Evolutionary conservation across 164 flowering plant genomes (phyloP), one percentile per base, ranked within the genome.

Genomic region (Liquidambar formosana): DNA sequence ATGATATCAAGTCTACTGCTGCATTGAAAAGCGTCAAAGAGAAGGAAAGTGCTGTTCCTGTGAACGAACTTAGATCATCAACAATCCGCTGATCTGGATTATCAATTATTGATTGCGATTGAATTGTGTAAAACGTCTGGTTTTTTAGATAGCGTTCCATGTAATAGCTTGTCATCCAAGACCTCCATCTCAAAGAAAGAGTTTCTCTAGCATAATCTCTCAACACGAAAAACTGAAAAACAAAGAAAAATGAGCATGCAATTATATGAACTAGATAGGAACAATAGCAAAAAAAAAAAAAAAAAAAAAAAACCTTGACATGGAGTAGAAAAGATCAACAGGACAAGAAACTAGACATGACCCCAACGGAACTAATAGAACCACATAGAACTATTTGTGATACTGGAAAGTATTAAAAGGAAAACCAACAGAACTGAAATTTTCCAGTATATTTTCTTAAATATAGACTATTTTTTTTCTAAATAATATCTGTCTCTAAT

Each of bases 51-150:
- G 99, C 93, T 25, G 97, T 95, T 64, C 93, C 96, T 1, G 99
- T 95, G 80, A 93, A 95, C 62, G 99, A 81, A 79, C 94, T 91
- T 27, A 95, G 77, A 81, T 95, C 99, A 79, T 95, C 99, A 68
- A 95, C 99, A 76, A 95, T 91, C 47, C 99, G 88, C 79, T 95
- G 99, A 72, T 93, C 99, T 64, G 99, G 99, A 78, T 95, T 95
- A 71, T 95, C 99, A 64, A 95, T 85, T 22, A 88, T 86, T 44
- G 97, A 88, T 46, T 88, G 96, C 22, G 99, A 93, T 65, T 95
- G 99, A 63, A 95, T 91, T 77, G 78, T 89, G 83, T 93, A 95
- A 73, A 95, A 95, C 3, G 88, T 84, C 67, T 66, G 89, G 69
- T 91, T 80, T 77, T 79, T 81, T 28, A 93, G 82, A 80, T 93